Evolutionary conservation across 768 basidiomycete species (phyloP).

Genomic region (Dendrothele bispora): DNA sequence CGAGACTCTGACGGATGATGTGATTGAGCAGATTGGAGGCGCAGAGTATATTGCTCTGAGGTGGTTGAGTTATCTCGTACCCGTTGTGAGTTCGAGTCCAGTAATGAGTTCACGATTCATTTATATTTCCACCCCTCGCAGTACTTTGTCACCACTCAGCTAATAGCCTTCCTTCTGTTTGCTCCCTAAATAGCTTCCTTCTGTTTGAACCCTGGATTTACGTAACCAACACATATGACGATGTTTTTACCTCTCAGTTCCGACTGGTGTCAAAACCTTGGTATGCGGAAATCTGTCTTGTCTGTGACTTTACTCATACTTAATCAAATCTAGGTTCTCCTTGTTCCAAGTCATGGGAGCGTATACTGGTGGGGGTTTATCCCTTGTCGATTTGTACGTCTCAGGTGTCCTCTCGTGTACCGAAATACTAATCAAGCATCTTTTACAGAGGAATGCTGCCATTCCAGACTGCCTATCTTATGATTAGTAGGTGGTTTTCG

Average conservation of each 20-base stretch:
- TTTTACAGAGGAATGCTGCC: conserved; percentile 64
- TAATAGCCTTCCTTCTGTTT: no score
- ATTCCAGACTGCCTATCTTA: conserved; percentile 64
- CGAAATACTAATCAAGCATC: not conserved
- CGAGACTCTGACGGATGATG: conserved; percentile 58
- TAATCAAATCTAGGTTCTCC: conserved; percentile 32
- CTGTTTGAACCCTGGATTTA: conserved; percentile 65
- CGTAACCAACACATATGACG: conserved; percentile 43
- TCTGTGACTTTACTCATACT: not conserved
- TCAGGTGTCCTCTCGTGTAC: not conserved
- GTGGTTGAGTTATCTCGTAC: conserved; percentile 49
- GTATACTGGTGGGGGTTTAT: conserved; percentile 73
- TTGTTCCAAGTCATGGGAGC: conserved; percentile 45
- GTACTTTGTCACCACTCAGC: conserved; percentile 65
- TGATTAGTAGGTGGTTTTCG: conserved; percentile 53
- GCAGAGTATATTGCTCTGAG: conserved; percentile 71
- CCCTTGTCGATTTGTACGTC: conserved; percentile 57
- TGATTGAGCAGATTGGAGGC: conserved; percentile 73
- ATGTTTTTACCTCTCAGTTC: conserved; percentile 48
- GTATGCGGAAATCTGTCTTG: conserved; percentile 34
- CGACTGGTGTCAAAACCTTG: conserved; percentile 56
- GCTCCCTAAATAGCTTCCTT: no score
- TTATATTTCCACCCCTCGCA: conserved; percentile 33
- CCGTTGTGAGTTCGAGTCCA: conserved; percentile 32
- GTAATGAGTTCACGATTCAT: no score